phyloP scores from a whole-genome alignment of 768 basidiomycete species.

The Leucosporidium creatinivorum region DNA sequence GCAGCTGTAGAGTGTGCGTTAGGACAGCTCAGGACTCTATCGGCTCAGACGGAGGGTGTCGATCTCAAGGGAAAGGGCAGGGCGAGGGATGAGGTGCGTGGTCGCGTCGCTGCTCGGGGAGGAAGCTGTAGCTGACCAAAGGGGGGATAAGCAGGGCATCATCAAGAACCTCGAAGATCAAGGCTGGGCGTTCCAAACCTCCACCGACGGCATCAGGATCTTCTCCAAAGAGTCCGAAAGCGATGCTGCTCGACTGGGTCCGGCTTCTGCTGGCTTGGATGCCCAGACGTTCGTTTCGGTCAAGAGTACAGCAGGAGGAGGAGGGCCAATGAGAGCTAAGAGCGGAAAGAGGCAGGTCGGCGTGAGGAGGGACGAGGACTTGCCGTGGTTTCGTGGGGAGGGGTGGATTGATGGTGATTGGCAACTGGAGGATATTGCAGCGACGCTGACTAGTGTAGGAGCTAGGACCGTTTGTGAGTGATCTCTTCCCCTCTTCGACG shows the following conservation, averaged over 20 bases:
- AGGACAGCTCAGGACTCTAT: too few species aligned
- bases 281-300: background rate
- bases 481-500: background rate
- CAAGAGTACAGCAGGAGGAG: background rate
- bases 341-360: background rate
- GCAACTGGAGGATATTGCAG: constrained; percentile 23
- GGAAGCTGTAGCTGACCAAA: too few species aligned
- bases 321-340: background rate
- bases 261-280: too few species aligned
- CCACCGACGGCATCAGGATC: constrained; percentile 15
- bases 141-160: constrained; percentile 12
- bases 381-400: constrained; percentile 27
- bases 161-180: constrained; percentile 16
- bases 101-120: too few species aligned
- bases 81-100: too few species aligned
- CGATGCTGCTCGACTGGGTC: background rate
- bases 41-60: too few species aligned
- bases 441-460: background rate
- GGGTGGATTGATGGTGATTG: constrained; percentile 28
- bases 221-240: constrained; percentile 9
- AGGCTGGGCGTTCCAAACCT: constrained; percentile 17
- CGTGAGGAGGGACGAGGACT: constrained; percentile 14
- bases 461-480: constrained; percentile 1
- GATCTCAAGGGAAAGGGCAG: too few species aligned
- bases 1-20: too few species aligned